Percentiles rank a stretch among this genome's conserved stretches.
These are phyloP conservation scores for Clarireedia paspali DNA, from an alignment of 2,329 filamentous ascomycete species.

Conservation along the genomic window DNA sequence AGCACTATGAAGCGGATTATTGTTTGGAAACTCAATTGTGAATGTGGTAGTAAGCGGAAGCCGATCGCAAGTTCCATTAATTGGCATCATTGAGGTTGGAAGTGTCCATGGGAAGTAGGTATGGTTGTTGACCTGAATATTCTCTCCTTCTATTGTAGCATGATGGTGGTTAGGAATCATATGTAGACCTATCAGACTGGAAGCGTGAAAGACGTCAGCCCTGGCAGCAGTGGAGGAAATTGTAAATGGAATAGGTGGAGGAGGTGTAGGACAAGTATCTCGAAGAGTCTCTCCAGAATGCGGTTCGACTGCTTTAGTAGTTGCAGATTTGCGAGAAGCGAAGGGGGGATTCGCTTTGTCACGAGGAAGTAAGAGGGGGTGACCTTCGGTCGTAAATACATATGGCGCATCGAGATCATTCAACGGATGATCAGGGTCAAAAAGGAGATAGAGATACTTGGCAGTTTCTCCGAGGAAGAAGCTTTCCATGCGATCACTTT, in stretches of 20 bases:
- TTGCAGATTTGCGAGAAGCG: conserved; percentile 10
- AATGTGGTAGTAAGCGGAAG: conserved; percentile 66
- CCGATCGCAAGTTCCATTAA: conserved; percentile 67
- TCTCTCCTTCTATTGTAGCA: conserved; percentile 30
- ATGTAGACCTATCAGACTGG: conserved; percentile 75
- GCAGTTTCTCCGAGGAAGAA: conserved; percentile 96
- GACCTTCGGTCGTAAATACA: conserved; percentile 94
- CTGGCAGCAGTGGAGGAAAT: conserved; percentile 75
- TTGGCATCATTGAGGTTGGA: conserved; percentile 64
- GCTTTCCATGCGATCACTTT: conserved; percentile 94
- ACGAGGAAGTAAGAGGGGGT: conserved; percentile 78
- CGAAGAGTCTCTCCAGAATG: conserved; percentile 18
- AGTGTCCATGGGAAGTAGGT: conserved; percentile 93
- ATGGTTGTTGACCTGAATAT: conserved; percentile 46
- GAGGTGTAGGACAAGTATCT: conserved; percentile 60
- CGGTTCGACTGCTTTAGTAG: conserved; percentile 32
- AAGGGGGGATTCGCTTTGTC: conserved; percentile 23
- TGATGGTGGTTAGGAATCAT: conserved; percentile 62
- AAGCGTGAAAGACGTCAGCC: conserved; percentile 79
- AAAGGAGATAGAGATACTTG: conserved; percentile 91
- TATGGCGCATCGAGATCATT: conserved; percentile 81
- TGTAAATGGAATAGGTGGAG: conserved; percentile 53
- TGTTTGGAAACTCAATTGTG: conserved; percentile 53
- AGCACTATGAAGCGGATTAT: conserved; percentile 25
- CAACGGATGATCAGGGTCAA: conserved; percentile 76